phyloP scores from a whole-genome alignment of 441 rosid species.

The Geranium incanum region DNA sequence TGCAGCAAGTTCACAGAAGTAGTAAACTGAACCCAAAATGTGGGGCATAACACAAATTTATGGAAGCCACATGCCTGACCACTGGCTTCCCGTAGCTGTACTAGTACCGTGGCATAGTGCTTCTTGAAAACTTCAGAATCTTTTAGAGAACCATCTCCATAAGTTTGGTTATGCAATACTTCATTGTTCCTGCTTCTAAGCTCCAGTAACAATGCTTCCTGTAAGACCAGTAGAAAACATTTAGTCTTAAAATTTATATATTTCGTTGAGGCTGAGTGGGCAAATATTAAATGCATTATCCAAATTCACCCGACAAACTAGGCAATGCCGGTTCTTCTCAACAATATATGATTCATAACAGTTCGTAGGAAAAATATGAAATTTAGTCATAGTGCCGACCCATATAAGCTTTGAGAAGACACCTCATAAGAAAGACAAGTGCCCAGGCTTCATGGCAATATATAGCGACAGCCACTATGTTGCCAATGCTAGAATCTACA shows the following conservation, averaged over 20 bases:
- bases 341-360: neutral
- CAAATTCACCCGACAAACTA: neutral
- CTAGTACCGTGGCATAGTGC: slow-evolving; percentile 59
- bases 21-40: slow-evolving; percentile 4
- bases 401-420: neutral
- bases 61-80: slow-evolving; percentile 51
- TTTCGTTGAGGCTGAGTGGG: neutral
- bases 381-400: neutral
- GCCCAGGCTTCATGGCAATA: slow-evolving; percentile 5
- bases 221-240: slow-evolving; percentile 16
- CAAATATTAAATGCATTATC: neutral
- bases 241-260: neutral
- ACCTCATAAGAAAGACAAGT: neutral
- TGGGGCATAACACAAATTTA: slow-evolving; percentile 19
- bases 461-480: neutral
- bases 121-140: slow-evolving; percentile 59
- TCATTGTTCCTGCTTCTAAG: slow-evolving; percentile 49
- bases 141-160: slow-evolving; percentile 38
- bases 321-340: neutral
- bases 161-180: slow-evolving; percentile 36
- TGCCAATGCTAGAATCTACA: neutral
- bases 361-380: neutral
- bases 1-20: slow-evolving; percentile 7
- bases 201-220: slow-evolving; percentile 57
- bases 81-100: slow-evolving; percentile 59